Evolutionary conservation across 257 asterid species (phyloP).

Genomic region (Paraleonurus japonicus): DNA sequence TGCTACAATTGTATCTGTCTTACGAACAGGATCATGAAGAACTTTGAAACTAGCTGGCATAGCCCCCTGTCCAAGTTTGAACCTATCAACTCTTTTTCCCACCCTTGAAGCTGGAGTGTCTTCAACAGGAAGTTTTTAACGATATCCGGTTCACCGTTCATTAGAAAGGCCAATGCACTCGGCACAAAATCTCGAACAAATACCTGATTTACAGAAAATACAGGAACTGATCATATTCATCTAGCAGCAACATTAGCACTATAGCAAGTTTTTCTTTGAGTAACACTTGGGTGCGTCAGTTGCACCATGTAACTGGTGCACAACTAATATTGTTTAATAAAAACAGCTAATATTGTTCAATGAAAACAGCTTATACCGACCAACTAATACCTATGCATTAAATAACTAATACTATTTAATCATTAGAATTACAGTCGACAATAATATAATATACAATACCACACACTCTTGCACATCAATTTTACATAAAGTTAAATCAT

Average conservation of each 20-base stretch:
- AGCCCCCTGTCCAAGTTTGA: constrained; percentile 79
- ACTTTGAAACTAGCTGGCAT: constrained; percentile 87
- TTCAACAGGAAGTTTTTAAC: constrained; percentile 69
- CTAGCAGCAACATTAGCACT: neutral
- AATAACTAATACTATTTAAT: too few relatives aligned
- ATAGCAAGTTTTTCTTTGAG: too few relatives aligned
- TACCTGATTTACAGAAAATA: constrained; percentile 37
- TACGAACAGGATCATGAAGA: constrained; percentile 65
- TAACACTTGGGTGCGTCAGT: neutral
- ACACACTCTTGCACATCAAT: too few relatives aligned
- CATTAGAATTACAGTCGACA: too few relatives aligned
- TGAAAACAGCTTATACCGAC: too few relatives aligned
- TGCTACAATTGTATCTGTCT: constrained; percentile 60
- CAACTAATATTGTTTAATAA: too few relatives aligned
- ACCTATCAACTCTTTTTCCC: constrained; percentile 70
- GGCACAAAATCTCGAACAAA: constrained; percentile 84
- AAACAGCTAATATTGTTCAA: too few relatives aligned
- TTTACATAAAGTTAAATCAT: too few relatives aligned
- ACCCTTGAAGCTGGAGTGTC: constrained; percentile 80
- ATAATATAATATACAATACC: too few relatives aligned
- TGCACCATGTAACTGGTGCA: neutral
- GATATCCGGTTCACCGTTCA: constrained; percentile 78
- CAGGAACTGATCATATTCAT: neutral
- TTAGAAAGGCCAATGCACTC: constrained; percentile 69
- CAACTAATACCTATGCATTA: too few relatives aligned